Percentiles rank a stretch among this genome's conserved stretches.
Conservation (phyloP, 441 rosid genomes). For the Raphanus hybrid region DNA sequence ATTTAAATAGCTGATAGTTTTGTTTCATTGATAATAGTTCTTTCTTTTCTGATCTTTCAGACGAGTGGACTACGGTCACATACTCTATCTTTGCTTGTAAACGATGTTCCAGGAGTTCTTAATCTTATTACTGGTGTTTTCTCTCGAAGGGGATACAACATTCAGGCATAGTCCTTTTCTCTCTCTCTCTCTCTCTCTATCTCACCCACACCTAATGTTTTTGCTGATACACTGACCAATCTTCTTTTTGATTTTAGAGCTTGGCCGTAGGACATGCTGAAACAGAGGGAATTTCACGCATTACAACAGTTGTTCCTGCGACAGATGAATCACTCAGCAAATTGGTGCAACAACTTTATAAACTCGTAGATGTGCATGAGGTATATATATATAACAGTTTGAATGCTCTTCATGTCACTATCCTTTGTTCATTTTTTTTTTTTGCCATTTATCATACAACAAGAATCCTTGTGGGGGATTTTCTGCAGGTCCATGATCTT, state of each 20-base stretch:
- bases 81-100: conserved; percentile 80
- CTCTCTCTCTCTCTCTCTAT: conserved; percentile 37
- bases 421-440: not conserved
- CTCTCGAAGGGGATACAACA: conserved; percentile 88
- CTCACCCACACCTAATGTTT: not conserved
- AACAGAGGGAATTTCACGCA: conserved; percentile 79
- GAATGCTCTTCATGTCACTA: not conserved
- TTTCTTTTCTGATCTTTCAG: conserved; percentile 49
- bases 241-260: conserved; percentile 56
- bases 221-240: conserved; percentile 27
- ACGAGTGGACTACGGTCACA: conserved; percentile 85
- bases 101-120: conserved; percentile 87
- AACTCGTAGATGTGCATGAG: conserved; percentile 81
- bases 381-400: conserved; percentile 30
- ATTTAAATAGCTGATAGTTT: not conserved
- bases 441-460: too few species aligned
- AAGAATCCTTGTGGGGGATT: not conserved
- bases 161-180: conserved; percentile 60
- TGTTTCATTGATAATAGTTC: not conserved
- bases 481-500: not conserved
- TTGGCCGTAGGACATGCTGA: conserved; percentile 93
- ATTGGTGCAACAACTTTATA: conserved; percentile 84
- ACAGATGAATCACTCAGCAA: conserved; percentile 87
- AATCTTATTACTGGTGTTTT: conserved; percentile 84
- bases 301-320: conserved; percentile 86